Conservation (phyloP, 2,329 filamentous ascomycete species). For the Cryphonectria parasitica region DNA sequence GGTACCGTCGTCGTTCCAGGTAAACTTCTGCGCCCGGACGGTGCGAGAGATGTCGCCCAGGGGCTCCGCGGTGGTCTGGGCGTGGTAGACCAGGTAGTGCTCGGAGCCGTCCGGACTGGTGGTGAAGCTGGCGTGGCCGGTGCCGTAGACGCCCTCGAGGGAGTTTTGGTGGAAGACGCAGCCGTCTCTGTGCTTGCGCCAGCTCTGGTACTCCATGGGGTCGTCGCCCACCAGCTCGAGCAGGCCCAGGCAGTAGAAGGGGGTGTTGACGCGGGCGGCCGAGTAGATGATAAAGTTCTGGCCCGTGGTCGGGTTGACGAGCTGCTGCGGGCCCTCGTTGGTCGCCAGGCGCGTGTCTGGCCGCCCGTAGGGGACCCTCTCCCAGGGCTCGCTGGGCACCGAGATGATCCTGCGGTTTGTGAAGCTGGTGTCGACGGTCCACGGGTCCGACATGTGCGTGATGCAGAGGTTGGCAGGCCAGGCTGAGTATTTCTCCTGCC, state of each 20-base stretch:
- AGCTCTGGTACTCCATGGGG: constrained; percentile 42
- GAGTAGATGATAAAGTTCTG: constrained; percentile 44
- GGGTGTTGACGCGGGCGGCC: constrained; percentile 43
- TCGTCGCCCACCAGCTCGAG: constrained; percentile 42
- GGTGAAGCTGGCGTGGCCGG: constrained; percentile 42
- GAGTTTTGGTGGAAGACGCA: constrained; percentile 44
- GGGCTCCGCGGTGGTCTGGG: constrained; percentile 40
- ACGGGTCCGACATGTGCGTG: constrained; percentile 41
- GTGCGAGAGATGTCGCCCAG: constrained; percentile 40
- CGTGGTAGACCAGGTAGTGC: constrained; percentile 43
- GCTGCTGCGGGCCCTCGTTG: constrained; percentile 43
- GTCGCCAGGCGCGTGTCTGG: constrained; percentile 40
- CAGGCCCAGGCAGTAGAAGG: constrained; percentile 43
- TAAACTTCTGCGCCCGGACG: constrained; percentile 40
- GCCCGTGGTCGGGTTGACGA: constrained; percentile 42
- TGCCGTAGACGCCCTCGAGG: constrained; percentile 38
- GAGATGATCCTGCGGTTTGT: constrained; percentile 41
- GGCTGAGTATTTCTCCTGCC: constrained; percentile 40
- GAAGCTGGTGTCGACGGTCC: constrained; percentile 40
- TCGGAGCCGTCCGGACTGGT: constrained; percentile 41
- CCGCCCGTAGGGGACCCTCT: constrained; percentile 41
- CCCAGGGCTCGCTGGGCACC: constrained; percentile 41
- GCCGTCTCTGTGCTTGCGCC: constrained; percentile 40
- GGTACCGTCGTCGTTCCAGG: constrained; percentile 41
- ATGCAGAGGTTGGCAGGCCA: constrained; percentile 44